A percentile compares a stretch with the other conserved stretches of the same genome.
Evolutionary conservation across 1,284 basidiomycete genomes (phyloP).

Genomic region (Leccinum griseonigrum): DNA sequence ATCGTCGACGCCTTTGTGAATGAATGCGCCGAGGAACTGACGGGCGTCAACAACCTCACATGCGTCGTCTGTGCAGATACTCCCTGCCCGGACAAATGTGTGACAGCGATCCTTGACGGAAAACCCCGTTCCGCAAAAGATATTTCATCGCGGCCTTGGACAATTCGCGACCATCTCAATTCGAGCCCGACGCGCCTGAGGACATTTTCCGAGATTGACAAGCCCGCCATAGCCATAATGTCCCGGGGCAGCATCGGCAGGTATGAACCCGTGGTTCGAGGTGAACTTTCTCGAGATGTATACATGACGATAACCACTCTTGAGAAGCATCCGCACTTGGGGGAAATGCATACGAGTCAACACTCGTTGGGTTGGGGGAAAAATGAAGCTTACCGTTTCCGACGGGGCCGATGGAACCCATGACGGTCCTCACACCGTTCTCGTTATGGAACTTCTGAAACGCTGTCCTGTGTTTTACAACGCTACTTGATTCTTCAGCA

Average conservation of each 20-base stretch:
- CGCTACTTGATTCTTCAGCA: constrained; percentile 32
- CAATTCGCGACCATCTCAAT: constrained; percentile 7
- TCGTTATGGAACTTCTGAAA: constrained; percentile 86
- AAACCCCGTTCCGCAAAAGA: constrained; percentile 27
- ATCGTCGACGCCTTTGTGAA: neutral
- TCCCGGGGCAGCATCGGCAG: constrained; percentile 77
- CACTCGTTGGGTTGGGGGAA: neutral
- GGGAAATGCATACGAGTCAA: constrained; percentile 2
- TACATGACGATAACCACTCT: constrained; percentile 91
- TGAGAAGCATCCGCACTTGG: constrained; percentile 90
- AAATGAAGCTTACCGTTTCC: constrained; percentile 61
- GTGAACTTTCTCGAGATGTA: constrained; percentile 97
- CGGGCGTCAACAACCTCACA: constrained; percentile 5
- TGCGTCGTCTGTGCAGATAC: constrained; percentile 15
- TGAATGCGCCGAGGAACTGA: constrained; percentile 1
- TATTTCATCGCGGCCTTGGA: constrained; percentile 19
- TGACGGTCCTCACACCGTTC: constrained; percentile 92
- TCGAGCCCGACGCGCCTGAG: neutral
- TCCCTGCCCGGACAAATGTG: neutral
- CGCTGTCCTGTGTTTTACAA: constrained; percentile 67
- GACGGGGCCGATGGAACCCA: constrained; percentile 89
- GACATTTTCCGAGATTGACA: constrained; percentile 75
- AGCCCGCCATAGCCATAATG: constrained; percentile 85
- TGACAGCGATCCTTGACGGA: constrained; percentile 16
- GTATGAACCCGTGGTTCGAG: constrained; percentile 85